phyloP scores from a whole-genome alignment of 2,329 filamentous ascomycete genomes.

The Daldinia eschscholtzii region DNA sequence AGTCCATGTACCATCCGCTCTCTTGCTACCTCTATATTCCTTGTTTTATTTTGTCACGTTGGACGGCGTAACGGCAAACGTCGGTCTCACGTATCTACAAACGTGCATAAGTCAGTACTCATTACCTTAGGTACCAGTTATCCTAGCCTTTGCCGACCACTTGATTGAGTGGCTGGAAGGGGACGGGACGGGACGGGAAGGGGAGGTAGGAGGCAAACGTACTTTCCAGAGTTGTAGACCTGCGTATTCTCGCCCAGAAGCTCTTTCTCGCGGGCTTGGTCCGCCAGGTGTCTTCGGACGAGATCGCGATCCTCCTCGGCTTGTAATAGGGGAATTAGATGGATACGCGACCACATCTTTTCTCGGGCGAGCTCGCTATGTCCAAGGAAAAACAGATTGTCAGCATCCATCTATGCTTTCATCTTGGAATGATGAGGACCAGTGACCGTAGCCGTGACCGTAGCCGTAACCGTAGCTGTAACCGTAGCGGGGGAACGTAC shows the following conservation, averaged over 20 bases:
- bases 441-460: neutral
- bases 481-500: slow-evolving; percentile 65
- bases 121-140: neutral
- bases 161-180: too few species aligned
- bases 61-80: slow-evolving; percentile 79
- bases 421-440: neutral
- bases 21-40: neutral
- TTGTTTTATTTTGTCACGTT: slow-evolving; percentile 69
- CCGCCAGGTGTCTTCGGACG: slow-evolving; percentile 86
- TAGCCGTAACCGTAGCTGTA: neutral
- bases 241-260: slow-evolving; percentile 85
- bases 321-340: slow-evolving; percentile 92
- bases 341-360: slow-evolving; percentile 98
- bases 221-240: slow-evolving; percentile 92
- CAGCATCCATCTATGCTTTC: slow-evolving; percentile 8
- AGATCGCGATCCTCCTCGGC: slow-evolving; percentile 97
- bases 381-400: neutral
- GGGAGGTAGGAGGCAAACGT: slow-evolving; percentile 53
- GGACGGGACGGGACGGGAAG: neutral
- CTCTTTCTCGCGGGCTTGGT: slow-evolving; percentile 91
- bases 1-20: neutral
- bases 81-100: slow-evolving; percentile 83
- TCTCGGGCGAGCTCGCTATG: slow-evolving; percentile 90
- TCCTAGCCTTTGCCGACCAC: too few species aligned
- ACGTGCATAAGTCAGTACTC: slow-evolving; percentile 24